Percentiles rank a stretch among this genome's conserved stretches.
Conservation (phyloP, 176 grass and related monocot species). For the Phragmites australis region DNA sequence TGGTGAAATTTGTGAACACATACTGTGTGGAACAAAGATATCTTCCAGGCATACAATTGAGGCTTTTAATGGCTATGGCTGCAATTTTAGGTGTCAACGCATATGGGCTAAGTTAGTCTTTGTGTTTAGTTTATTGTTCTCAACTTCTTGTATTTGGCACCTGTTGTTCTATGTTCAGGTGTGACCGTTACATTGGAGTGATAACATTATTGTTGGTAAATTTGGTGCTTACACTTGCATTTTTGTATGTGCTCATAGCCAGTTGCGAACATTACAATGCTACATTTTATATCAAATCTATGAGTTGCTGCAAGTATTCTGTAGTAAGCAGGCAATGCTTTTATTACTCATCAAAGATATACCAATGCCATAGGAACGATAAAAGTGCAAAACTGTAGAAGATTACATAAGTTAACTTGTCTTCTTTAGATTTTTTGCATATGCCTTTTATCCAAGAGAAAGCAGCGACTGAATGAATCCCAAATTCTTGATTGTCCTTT, state of each 20-base stretch:
- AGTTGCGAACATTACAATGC: background rate
- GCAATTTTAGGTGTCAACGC: background rate
- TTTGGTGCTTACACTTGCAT: background rate
- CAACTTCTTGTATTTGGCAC: background rate
- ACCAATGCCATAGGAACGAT: background rate
- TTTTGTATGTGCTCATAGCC: background rate
- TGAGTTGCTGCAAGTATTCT: background rate
- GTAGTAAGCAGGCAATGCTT: background rate
- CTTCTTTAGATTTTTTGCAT: background rate
- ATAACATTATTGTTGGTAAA: background rate
- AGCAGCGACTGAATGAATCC: background rate
- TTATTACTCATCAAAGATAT: background rate
- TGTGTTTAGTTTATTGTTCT: background rate
- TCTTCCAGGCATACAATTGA: background rate
- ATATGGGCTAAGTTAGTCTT: slow-evolving; percentile 6
- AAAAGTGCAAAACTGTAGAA: background rate
- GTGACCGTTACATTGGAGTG: background rate
- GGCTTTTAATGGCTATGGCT: background rate
- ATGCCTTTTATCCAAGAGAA: background rate
- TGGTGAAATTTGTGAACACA: background rate
- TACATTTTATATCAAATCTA: background rate
- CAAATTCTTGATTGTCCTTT: background rate
- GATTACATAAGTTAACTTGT: background rate
- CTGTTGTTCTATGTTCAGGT: background rate
- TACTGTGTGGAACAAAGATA: background rate